Conservation (phyloP, 306 rosid species). For the Gleditsia sinensis region DNA sequence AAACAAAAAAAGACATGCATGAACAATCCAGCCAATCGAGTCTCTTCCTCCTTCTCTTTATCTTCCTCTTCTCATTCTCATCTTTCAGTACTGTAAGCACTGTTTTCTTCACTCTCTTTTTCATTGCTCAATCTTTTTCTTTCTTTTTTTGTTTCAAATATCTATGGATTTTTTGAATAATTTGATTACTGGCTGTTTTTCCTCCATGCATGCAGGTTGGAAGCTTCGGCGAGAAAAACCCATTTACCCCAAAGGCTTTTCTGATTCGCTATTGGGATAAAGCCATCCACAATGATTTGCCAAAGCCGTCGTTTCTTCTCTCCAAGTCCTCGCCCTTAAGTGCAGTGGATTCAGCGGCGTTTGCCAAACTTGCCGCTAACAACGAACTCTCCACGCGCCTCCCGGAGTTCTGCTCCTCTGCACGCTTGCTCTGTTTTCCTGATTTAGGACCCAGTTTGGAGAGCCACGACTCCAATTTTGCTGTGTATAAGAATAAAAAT, state of each 20-base stretch:
- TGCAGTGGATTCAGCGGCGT: constrained; percentile 46
- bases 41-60: too few species aligned
- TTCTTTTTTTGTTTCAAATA: too few species aligned
- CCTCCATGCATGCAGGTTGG: background rate
- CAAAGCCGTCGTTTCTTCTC: constrained; percentile 45
- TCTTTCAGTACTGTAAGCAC: too few species aligned
- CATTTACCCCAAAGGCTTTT: constrained; percentile 5
- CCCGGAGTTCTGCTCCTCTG: constrained; percentile 51
- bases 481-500: constrained; percentile 35
- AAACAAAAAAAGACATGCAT: too few species aligned
- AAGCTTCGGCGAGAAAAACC: background rate
- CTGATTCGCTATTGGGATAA: constrained; percentile 52
- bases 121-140: too few species aligned
- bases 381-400: constrained; percentile 45
- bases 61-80: too few species aligned
- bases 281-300: constrained; percentile 45
- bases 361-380: constrained; percentile 41
- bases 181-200: too few species aligned
- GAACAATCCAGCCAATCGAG: too few species aligned
- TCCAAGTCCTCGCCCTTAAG: constrained; percentile 53
- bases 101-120: too few species aligned
- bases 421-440: constrained; percentile 52
- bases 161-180: too few species aligned
- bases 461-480: constrained; percentile 47
- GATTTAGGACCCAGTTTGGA: constrained; percentile 42